A percentile compares a stretch with the other conserved stretches of the same genome.
These are phyloP conservation scores for Entophlyctis helioformis DNA, from an alignment of 192 early-diverging fungal species.

Conservation along the genomic window DNA sequence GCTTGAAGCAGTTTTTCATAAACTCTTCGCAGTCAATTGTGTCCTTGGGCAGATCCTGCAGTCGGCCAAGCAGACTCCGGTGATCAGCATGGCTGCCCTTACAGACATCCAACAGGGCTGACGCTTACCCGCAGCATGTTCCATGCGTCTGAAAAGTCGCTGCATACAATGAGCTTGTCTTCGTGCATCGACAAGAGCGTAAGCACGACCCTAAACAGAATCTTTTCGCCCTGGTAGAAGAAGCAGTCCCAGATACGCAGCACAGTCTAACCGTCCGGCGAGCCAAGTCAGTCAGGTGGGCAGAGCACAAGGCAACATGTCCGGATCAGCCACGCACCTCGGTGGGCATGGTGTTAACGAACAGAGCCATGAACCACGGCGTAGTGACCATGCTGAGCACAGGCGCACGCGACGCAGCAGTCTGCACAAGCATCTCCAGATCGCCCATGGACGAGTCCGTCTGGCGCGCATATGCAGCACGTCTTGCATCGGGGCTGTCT, in stretches of 20 bases:
- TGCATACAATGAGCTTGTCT: slow-evolving; percentile 29
- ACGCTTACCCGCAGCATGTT: too few species aligned
- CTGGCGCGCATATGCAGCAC: neutral
- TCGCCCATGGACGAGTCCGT: slow-evolving; percentile 21
- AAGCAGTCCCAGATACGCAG: slow-evolving; percentile 76
- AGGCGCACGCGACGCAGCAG: too few species aligned
- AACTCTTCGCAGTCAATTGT: too few species aligned
- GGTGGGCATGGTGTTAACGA: slow-evolving; percentile 63
- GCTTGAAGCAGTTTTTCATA: too few species aligned
- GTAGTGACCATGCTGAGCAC: slow-evolving; percentile 64
- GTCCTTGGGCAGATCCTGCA: too few species aligned
- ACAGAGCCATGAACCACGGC: slow-evolving; percentile 74
- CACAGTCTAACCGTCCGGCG: too few species aligned
- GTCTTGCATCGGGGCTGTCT: neutral
- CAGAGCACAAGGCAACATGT: neutral
- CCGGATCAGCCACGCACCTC: slow-evolving; percentile 25
- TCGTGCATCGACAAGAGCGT: slow-evolving; percentile 62
- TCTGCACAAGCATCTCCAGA: too few species aligned
- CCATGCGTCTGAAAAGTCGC: too few species aligned
- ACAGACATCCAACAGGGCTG: too few species aligned
- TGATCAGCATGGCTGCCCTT: too few species aligned
- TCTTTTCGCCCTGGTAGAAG: slow-evolving; percentile 57
- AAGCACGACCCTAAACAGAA: slow-evolving; percentile 62
- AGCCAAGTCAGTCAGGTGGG: too few species aligned
- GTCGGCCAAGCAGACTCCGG: too few species aligned